Base-by-base conservation (phyloP, 352 stramenopile genomes). In the Pythium vanterpoolii region DNA sequence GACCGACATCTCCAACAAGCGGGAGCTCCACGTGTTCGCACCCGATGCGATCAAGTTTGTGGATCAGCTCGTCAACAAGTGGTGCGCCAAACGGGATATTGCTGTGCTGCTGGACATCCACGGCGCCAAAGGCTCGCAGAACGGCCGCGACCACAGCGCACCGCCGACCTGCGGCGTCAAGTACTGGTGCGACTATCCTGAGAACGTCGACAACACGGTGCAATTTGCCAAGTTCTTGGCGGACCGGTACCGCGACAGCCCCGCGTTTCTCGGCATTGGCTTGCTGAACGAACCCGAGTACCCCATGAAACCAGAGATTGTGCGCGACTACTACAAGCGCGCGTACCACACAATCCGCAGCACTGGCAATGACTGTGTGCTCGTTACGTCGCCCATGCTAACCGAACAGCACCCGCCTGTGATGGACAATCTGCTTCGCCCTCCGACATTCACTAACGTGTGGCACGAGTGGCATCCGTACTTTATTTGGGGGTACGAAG, bases 21-120 rank as follows among this genome's bases (percentile, higher is more conserved):
- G 64, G 16, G 68, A 80, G 42, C 72, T 59, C 63, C 23, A 40
- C 3, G 67, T 82, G 40, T 86, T 83, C 52, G 69, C 78, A 3
- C 74, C 74, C 0, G 59, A 60, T 4, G 78, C 64, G 4, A 46
- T 88, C 8, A 71, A 69, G 45, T 89, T 79, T 69, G 65, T 97
- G 68, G 91, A 88, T 60, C 50, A 73, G 64, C 70, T 97, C 31
- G 72, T 97, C 44, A 80, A 94, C 34, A 62, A 85, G 26, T 96
- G 86, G 86, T 83, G 70, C 53, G 66, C 68, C 14, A 73, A 84
- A 43, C 66, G 82, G 55, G 72, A 83, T 6, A 51, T 96, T 3
- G 61, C 87, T 16, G 83, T 96, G 28, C 75, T 91, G 38, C 52
- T 90, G 24, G 79, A 92, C 68, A 79, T 97, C 52, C 87, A 96